A percentile compares a stretch with the other conserved stretches of the same genome.
Conservation (phyloP, 352 stramenopile species). For the Globisporangium takayamanum region DNA sequence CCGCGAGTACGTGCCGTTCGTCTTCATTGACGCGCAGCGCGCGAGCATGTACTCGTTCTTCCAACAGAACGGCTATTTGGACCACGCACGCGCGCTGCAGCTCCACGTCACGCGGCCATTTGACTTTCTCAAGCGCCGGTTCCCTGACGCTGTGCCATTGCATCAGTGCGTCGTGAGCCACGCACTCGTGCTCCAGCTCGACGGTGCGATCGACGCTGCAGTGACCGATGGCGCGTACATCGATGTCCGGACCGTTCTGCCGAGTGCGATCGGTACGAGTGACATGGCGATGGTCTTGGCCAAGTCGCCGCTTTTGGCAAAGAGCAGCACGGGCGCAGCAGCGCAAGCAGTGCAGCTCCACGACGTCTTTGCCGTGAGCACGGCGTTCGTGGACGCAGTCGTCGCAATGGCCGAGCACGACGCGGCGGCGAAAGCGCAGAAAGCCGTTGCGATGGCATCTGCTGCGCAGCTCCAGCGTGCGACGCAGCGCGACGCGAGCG, state of each 20-base stretch:
- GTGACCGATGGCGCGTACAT: slow-evolving; percentile 63
- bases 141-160: slow-evolving; percentile 59
- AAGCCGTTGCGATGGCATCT: slow-evolving; percentile 29
- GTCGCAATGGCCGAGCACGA: slow-evolving; percentile 46
- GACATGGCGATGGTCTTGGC: slow-evolving; percentile 46
- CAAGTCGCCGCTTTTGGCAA: slow-evolving; percentile 30
- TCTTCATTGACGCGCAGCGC: slow-evolving; percentile 70
- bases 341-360: slow-evolving; percentile 39
- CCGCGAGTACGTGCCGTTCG: slow-evolving; percentile 71
- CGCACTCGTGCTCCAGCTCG: slow-evolving; percentile 53
- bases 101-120: slow-evolving; percentile 59
- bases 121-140: slow-evolving; percentile 69
- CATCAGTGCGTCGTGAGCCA: slow-evolving; percentile 60
- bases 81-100: slow-evolving; percentile 46
- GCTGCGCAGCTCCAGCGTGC: slow-evolving; percentile 14
- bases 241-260: slow-evolving; percentile 54
- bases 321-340: slow-evolving; percentile 12
- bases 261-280: slow-evolving; percentile 35
- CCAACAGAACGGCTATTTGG: slow-evolving; percentile 75
- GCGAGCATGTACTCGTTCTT: slow-evolving; percentile 84
- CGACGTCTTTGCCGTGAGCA: slow-evolving; percentile 58
- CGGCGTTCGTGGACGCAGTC: slow-evolving; percentile 39
- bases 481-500: slow-evolving; percentile 7
- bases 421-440: slow-evolving; percentile 30
- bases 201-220: slow-evolving; percentile 62